Conservation (phyloP, 805 yeast species). For the Yamadazyma tumulicola region DNA sequence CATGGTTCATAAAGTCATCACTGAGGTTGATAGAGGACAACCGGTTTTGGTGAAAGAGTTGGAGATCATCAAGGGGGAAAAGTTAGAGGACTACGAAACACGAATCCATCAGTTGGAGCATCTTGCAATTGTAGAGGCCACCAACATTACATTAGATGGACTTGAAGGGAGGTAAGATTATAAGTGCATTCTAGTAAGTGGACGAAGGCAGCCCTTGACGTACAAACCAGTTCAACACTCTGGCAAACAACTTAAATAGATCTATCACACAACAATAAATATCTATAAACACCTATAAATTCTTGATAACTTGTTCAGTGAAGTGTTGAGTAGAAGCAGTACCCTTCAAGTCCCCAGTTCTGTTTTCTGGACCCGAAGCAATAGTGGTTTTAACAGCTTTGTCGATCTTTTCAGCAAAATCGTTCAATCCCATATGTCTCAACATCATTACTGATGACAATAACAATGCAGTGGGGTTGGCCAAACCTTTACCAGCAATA, state of each 20-base stretch:
- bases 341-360: slow-evolving; percentile 97
- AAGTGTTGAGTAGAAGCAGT: slow-evolving; percentile 82
- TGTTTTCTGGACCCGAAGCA: slow-evolving; percentile 93
- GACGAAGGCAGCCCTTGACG: background rate
- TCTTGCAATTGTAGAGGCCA: slow-evolving; percentile 89
- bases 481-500: slow-evolving; percentile 97
- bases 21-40: slow-evolving; percentile 91
- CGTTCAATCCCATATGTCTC: slow-evolving; percentile 91
- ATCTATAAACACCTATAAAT: slow-evolving; percentile 43
- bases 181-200: background rate
- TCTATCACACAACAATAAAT: background rate
- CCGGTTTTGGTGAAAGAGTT: slow-evolving; percentile 83
- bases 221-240: background rate
- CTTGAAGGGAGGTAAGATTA: background rate
- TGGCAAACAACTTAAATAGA: background rate
- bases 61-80: slow-evolving; percentile 65
- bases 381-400: slow-evolving; percentile 82
- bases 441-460: slow-evolving; percentile 98
- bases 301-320: slow-evolving; percentile 85
- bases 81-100: slow-evolving; percentile 73
- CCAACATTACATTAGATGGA: slow-evolving; percentile 52
- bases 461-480: slow-evolving; percentile 97
- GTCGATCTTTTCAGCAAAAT: slow-evolving; percentile 82
- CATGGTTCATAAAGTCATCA: slow-evolving; percentile 96
- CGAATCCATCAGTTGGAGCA: slow-evolving; percentile 87